Evolutionary conservation across 2,329 filamentous ascomycete species (phyloP), one percentile per base, ranked within the genome.

Genomic region (Clathrospora elynae): DNA sequence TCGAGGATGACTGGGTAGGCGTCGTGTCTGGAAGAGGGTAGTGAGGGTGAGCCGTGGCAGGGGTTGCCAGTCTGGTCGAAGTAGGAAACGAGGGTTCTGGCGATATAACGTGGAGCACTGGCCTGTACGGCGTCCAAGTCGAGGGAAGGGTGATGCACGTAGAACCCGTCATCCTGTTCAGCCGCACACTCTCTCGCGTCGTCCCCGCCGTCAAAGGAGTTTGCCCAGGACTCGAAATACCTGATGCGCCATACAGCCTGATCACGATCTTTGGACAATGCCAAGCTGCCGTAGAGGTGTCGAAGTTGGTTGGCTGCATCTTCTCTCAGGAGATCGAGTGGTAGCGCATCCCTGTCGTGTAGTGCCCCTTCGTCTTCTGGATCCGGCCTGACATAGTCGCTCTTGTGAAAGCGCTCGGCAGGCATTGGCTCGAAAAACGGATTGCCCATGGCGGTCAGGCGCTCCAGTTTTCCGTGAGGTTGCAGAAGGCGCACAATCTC

Each of bases 401-500:
- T 22, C 3, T 13, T 11, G n/a, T 26, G 29, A 18, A 51, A 49
- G 19, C 40, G 37, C 2, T 24, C 18, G n/a, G 5, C 26, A 3
- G 37, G 12, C 49, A 53, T 49, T 8, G 44, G 44, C 33, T 52
- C 49, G 2, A 51, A 25, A 2, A 63, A 26, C 1, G 55, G 54
- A 26, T 59, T 65, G 2, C 48, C 53, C 2, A 52, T 23, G 4
- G 57, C 46, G 8, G 35, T 44, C 6, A 64, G 32, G 12, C 33
- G 38, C 5, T 35, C 29, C 11, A 60, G 38, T 3, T 43, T 54
- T 1, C 57, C 59, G 8, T 47, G 32, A 6, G 52, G 52, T n/a
- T 22, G 12, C 5, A 59, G 42, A 22, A 66, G 38, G 2, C 42
- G 19, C 1, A 66, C 34, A 2, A 68, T 35, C 22, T 67, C 64